Base-by-base conservation (phyloP, 1,284 basidiomycete genomes). In the Xerocomus cyaneibrunnescens region DNA sequence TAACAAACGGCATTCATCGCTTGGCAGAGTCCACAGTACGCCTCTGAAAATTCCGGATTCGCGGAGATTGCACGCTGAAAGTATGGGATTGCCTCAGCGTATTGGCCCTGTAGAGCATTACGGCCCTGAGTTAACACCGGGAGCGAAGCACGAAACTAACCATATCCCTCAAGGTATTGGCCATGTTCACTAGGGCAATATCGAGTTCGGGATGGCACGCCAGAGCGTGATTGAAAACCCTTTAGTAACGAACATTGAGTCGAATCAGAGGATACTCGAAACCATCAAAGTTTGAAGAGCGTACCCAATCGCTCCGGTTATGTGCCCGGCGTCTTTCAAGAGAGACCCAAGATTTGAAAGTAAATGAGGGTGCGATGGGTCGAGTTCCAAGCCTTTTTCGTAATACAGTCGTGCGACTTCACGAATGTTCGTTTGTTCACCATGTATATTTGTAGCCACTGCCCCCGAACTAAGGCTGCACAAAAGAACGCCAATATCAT, bases 271-370 rank as follows among this genome's bases (percentile, higher is more conserved):
- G 7, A 40, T 17, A 10, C 19, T 17, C 25, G 23, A 9, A 43
- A 44, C 10, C 7, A 32, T 17, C 25, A 1, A 36, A 16, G 10
- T 38, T n/a, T 17, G 13, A 43, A 45, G 48, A 46, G 59, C 74
- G 52, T 43, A 79, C 76, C 71, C 68, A 52, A 85, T 77, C 2
- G 82, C 83, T 53, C 77, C 72, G 0, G 70, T 71, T 3, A 76
- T 69, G 19, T 78, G 72, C 6, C 81, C 81, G 40, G 79, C 73
- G 56, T 85, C 83, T 61, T 84, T 85, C 47, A 83, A 64, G 4
- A 84, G 72, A 12, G 80, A 83, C 3, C 83, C 83, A 8, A 82
- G 67, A 56, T 85, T 85, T 7, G 81, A 83, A 56, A 83, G 74
- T 7, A 85, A 66, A 61, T 85, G 81, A 16, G 83, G 80, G 55